Evolutionary conservation across 352 stramenopile genomes (phyloP), one percentile per base, ranked within the genome.

Genomic region (Phytophthora podocarpi): DNA sequence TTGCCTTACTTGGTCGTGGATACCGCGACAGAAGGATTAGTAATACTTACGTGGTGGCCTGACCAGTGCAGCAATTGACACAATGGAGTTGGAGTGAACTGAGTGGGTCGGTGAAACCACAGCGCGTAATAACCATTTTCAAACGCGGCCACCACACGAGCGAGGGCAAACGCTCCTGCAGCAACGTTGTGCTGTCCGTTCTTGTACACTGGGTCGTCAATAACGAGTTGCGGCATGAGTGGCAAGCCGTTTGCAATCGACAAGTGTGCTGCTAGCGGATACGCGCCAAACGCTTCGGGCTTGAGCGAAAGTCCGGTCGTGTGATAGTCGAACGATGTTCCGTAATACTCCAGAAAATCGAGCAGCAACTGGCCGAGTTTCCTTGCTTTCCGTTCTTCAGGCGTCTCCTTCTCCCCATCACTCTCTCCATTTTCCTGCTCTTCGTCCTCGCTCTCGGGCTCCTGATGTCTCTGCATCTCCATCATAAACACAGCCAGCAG

Each of bases 311-410:
- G 82, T 31, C 90, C 88, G 12, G 85, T 93, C 15, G 69, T 82
- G 30, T 62, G 76, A 64, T 91, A 91, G 64, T 83, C 76, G 54
- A 96, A 96, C 45, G 80, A 76, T 31, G 87, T 90, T 41, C 90
- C 88, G 70, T 95, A 97, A 58, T 94, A 95, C 65, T 96, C 85
- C 32, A 97, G 72, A 64, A 97, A 96, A 42, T 93, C 87, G 8
- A 97, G 66, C 37, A 97, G 55, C 37, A 96, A 54, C 26, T 90
- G 74, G 18, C 90, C 88, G 23, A 82, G 49, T 35, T 70, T 65
- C 15, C 26, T 53, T 9, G 55, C 59, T 10, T 74, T 65, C n/a
- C 56, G 42, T 48, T 82, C 61, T 35, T 59, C 42, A 6, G 30
- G 5, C 16, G 39, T 45, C 32, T 70, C 35, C 9, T 55, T 47